These are phyloP conservation scores for Quercus bicolor DNA, from an alignment of 306 rosid genomes.

Conservation along the genomic window DNA sequence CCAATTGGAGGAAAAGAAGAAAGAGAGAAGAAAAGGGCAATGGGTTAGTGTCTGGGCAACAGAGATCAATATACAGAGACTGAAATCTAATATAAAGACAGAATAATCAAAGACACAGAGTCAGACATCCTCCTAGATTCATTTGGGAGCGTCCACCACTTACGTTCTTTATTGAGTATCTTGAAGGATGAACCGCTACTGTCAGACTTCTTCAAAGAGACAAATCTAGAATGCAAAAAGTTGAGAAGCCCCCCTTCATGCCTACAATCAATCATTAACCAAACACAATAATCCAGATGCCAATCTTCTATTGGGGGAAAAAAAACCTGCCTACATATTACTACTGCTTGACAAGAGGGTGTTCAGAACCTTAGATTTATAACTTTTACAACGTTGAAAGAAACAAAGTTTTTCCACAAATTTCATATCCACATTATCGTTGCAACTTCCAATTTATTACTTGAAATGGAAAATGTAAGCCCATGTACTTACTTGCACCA, in stretches of 20 bases:
- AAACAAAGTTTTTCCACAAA: background rate
- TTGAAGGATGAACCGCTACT: slow-evolving; percentile 41
- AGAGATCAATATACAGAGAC: background rate
- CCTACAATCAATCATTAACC: slow-evolving; percentile 47
- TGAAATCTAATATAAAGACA: background rate
- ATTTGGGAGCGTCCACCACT: slow-evolving; percentile 20
- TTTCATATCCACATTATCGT: background rate
- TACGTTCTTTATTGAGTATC: slow-evolving; percentile 67
- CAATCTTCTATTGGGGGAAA: background rate
- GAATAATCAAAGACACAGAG: slow-evolving; percentile 8
- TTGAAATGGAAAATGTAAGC: background rate
- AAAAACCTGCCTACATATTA: background rate
- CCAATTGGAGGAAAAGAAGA: background rate
- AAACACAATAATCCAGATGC: slow-evolving; percentile 11
- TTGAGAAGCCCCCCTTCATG: slow-evolving; percentile 87
- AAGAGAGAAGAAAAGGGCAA: background rate
- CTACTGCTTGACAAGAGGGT: background rate
- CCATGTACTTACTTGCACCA: slow-evolving; percentile 93
- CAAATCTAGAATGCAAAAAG: slow-evolving; percentile 59
- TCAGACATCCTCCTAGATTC: background rate
- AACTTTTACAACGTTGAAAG: background rate
- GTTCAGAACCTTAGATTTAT: background rate
- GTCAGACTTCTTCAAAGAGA: slow-evolving; percentile 39
- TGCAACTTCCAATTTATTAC: slow-evolving; percentile 9
- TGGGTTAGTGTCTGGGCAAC: background rate